Evolutionary conservation across 345 rosid species (phyloP).

Genomic region (Angophora floribunda): DNA sequence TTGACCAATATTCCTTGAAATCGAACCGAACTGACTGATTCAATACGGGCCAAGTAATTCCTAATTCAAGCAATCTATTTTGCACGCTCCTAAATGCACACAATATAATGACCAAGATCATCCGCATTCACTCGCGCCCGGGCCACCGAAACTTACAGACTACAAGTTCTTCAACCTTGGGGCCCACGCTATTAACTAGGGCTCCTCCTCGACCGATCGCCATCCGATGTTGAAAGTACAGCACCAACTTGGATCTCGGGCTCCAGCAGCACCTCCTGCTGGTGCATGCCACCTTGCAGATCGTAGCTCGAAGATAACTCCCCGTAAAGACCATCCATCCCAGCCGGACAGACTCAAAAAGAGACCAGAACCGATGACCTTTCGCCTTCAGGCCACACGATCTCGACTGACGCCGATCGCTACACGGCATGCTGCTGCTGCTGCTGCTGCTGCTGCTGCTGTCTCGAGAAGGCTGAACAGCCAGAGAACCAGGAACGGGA

Average conservation of each 20-base stretch:
- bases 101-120: too few species aligned
- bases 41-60: too few species aligned
- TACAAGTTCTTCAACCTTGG: not conserved
- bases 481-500: not conserved
- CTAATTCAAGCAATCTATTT: too few species aligned
- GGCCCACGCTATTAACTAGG: not conserved
- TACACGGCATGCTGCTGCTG: not conserved
- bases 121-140: too few species aligned
- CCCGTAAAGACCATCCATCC: not conserved
- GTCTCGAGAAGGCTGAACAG: slow-evolving; percentile 1
- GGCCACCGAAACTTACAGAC: not conserved
- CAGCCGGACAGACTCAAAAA: not conserved
- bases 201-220: not conserved
- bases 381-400: not conserved
- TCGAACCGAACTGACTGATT: too few species aligned
- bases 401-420: not conserved
- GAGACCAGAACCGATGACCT: slow-evolving; percentile 1
- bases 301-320: not conserved
- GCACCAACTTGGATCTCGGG: not conserved
- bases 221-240: slow-evolving; percentile 10
- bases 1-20: too few species aligned
- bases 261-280: not conserved
- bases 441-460: not conserved
- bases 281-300: slow-evolving; percentile 9
- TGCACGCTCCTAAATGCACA: too few species aligned